These are phyloP conservation scores for Colletotrichum sublineola DNA, from an alignment of 2,329 filamentous ascomycete genomes.

Conservation along the genomic window DNA sequence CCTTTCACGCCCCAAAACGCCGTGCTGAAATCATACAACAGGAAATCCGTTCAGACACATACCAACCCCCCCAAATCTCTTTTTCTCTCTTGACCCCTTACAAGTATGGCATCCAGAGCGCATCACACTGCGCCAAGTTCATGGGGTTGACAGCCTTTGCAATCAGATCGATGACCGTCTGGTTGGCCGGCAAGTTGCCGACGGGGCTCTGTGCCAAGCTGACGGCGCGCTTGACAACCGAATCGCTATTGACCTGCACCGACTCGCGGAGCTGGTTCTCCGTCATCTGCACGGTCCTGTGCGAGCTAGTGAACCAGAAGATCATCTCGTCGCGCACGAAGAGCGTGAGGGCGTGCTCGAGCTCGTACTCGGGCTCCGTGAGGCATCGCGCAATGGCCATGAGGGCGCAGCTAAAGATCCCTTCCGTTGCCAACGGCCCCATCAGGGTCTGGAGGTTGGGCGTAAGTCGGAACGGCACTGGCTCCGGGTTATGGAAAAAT, in stretches of 20 bases:
- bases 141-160: slow-evolving; percentile 93
- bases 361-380: slow-evolving; percentile 87
- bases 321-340: slow-evolving; percentile 99
- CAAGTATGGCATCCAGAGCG: slow-evolving; percentile 97
- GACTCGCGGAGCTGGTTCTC: slow-evolving; percentile 81
- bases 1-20: slow-evolving; percentile 33
- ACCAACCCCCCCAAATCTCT: neutral
- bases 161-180: slow-evolving; percentile 95
- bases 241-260: slow-evolving; percentile 88
- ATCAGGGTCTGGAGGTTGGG: slow-evolving; percentile 96
- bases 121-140: slow-evolving; percentile 88
- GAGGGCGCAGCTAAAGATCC: slow-evolving; percentile 93
- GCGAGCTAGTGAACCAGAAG: slow-evolving; percentile 90
- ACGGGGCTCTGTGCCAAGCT: slow-evolving; percentile 83
- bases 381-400: slow-evolving; percentile 97
- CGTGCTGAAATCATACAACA: slow-evolving; percentile 37
- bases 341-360: slow-evolving; percentile 94
- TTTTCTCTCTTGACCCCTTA: slow-evolving; percentile 56
- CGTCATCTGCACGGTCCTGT: slow-evolving; percentile 68
- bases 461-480: slow-evolving; percentile 96
- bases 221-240: slow-evolving; percentile 91
- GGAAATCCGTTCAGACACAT: neutral
- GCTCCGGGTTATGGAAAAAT: slow-evolving; percentile 94
- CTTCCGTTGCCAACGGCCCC: slow-evolving; percentile 95
- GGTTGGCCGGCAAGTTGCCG: slow-evolving; percentile 90